These are phyloP conservation scores for Mrakia gelida DNA, from an alignment of 768 basidiomycete species.

Conservation along the genomic window DNA sequence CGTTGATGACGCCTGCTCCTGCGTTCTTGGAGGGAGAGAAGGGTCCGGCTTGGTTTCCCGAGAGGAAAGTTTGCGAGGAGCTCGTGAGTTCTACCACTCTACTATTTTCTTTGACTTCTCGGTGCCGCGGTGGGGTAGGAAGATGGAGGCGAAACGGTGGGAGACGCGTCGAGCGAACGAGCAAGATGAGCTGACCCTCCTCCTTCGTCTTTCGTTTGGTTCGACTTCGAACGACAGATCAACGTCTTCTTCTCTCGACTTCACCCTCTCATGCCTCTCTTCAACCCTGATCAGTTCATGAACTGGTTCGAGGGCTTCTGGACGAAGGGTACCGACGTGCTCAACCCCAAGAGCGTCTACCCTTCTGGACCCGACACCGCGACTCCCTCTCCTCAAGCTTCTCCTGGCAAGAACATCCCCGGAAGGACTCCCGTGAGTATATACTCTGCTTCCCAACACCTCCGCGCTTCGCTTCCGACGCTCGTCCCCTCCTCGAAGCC, in stretches of 20 bases:
- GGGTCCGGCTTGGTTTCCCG: background rate
- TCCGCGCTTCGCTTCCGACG: too few species aligned
- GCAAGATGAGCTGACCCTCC: background rate
- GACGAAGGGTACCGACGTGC: background rate
- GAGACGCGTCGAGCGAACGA: too few species aligned
- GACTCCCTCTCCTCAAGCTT: background rate
- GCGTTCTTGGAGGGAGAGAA: background rate
- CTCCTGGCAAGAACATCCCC: background rate
- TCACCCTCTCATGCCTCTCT: conserved; percentile 23
- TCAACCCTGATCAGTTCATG: background rate
- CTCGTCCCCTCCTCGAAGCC: too few species aligned
- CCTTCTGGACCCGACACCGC: background rate
- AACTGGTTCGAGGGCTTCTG: background rate
- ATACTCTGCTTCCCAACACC: too few species aligned
- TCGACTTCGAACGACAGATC: background rate
- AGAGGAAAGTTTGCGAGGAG: conserved; percentile 3
- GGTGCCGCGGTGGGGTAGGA: too few species aligned
- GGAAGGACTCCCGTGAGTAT: conserved; percentile 1
- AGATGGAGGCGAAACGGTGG: background rate
- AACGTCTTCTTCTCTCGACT: conserved; percentile 12
- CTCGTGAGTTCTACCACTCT: background rate
- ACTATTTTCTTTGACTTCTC: background rate
- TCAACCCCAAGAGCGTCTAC: background rate
- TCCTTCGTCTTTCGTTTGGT: background rate
- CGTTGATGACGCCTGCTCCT: background rate